Base-by-base conservation (phyloP, 148 eudicot species). In the Pharnaceum exiguum region DNA sequence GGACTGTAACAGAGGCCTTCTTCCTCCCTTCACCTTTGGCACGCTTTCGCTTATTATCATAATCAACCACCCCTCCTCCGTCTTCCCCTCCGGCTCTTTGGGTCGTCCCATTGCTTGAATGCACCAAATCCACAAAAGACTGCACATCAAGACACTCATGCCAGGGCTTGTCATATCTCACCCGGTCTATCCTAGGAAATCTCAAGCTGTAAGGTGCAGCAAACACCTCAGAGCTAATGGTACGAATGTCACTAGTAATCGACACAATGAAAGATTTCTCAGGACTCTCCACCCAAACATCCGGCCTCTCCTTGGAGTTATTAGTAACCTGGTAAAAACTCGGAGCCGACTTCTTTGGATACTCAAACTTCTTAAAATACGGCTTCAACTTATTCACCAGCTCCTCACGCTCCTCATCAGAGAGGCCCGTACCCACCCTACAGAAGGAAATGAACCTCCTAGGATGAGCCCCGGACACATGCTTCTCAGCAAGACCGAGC, bases 251-350 rank as follows among this genome's bases (percentile, higher is more conserved):
- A 71, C 90, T 83, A n/a, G 90, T 77, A 57, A 93, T 83, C 22
- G 98, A 70, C 37, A 93, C 70, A 57, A 93, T 83, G 29, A 93
- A 65, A 13, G 98, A 93, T 65, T 88, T 88, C 61, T 93, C 98
- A 65, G 98, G 98, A 73, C 83, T 93, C 37, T 85, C 98, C 64
- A 93, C 79, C 98, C 98, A 93, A 54, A 93, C 98, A 83, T 93
- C 98, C 10, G 98, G 98, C 55, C 95, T 85, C 73, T 93, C 98
- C 71, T 76, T 88, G 48, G 90, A 80, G 70, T 85, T 73, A 73
- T 93, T 93, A 39, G 98, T 93, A 57, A 93, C 96, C 62, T 85
- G 82, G 65, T 93, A 93, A 70, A 81, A 88, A 73, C 79, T 79
- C 28, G 98, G 98, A 12, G 95, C 66, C 25, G 85, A 53, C 68